Conservation (phyloP, 345 rosid genomes). For the Noccaea caerulescens region DNA sequence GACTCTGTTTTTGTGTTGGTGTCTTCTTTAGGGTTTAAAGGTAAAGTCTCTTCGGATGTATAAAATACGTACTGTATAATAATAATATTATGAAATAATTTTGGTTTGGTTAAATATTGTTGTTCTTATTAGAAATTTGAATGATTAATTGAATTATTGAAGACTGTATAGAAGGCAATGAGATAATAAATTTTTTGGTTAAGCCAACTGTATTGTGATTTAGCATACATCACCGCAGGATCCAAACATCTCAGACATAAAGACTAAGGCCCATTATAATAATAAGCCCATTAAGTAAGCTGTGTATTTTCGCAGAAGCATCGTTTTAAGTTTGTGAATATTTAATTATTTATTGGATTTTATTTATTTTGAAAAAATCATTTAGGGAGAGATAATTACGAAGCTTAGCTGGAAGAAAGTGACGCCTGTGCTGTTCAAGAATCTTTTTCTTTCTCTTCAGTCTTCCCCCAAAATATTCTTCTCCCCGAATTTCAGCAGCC, state of each 20-base stretch:
- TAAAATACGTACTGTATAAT: neutral
- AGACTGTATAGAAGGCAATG: no score
- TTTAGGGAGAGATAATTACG: neutral
- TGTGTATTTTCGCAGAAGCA: no score
- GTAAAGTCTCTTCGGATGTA: slow-evolving; percentile 14
- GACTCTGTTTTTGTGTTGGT: slow-evolving; percentile 21
- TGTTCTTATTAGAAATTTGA: no score
- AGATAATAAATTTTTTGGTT: no score
- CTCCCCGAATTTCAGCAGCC: slow-evolving; percentile 21
- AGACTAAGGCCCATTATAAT: no score
- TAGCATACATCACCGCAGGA: no score
- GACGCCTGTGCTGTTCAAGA: slow-evolving; percentile 21
- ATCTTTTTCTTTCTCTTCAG: slow-evolving; percentile 22
- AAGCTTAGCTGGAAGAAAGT: slow-evolving; percentile 23
- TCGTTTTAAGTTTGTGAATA: no score
- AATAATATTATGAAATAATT: neutral
- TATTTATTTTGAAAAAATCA: neutral
- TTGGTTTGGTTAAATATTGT: neutral
- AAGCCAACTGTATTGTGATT: no score
- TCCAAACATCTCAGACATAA: no score
- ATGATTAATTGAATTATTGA: no score
- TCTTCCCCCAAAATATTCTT: slow-evolving; percentile 1
- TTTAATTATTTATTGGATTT: neutral
- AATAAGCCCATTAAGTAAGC: no score
- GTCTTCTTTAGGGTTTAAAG: slow-evolving; percentile 2